Evolutionary conservation across 1,139 yeast genomes (phyloP).

Genomic region (Williopsis jadinii): DNA sequence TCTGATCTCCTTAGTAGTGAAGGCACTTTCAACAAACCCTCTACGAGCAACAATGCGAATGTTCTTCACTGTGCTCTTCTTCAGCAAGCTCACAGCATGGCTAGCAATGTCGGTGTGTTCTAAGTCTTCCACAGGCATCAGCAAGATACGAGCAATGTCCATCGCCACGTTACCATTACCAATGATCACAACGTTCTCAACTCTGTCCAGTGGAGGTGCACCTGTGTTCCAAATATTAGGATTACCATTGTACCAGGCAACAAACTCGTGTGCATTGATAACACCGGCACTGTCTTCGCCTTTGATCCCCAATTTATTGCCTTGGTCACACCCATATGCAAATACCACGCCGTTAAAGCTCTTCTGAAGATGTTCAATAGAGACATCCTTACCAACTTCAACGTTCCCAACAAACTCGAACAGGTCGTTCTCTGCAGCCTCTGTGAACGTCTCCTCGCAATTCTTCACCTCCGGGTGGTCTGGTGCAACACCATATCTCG

Average conservation of each 20-base stretch:
- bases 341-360: constrained; percentile 68
- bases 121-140: constrained; percentile 43
- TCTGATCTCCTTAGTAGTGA: constrained; percentile 86
- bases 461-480: constrained; percentile 97
- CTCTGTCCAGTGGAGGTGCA: constrained; percentile 50
- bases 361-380: constrained; percentile 40
- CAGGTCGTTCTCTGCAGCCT: constrained; percentile 31
- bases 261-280: constrained; percentile 79
- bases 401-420: constrained; percentile 77
- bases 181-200: constrained; percentile 66
- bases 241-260: constrained; percentile 94
- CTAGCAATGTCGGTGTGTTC: constrained; percentile 69
- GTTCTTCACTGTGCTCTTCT: constrained; percentile 44
- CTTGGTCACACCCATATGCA: constrained; percentile 78
- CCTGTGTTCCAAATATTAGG: constrained; percentile 41
- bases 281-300: constrained; percentile 64
- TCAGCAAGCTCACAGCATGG: constrained; percentile 49
- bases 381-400: constrained; percentile 52
- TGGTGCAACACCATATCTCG: constrained; percentile 97
- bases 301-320: constrained; percentile 47
- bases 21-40: constrained; percentile 78
- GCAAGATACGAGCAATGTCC: constrained; percentile 76
- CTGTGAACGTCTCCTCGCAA: constrained; percentile 73
- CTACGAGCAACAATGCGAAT: constrained; percentile 80
- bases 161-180: constrained; percentile 98